phyloP scores from a whole-genome alignment of 2,329 filamentous ascomycete species.

The Juglanconis juglandina region DNA sequence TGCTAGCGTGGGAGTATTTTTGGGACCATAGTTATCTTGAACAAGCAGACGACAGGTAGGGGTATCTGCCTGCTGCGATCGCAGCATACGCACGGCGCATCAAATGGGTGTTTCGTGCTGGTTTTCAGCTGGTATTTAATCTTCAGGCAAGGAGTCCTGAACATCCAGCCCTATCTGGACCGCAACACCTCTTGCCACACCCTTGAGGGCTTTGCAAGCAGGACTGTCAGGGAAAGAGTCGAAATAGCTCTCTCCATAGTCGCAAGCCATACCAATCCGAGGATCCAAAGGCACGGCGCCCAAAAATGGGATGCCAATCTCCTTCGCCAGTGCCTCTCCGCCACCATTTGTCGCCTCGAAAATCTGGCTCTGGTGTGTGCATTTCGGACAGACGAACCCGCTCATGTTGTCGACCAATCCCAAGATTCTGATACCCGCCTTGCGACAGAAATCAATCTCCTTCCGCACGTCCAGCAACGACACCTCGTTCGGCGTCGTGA shows the following conservation, averaged over 20 bases:
- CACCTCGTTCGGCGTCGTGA: slow-evolving; percentile 95
- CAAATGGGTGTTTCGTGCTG: slow-evolving; percentile 11
- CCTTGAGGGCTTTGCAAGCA: slow-evolving; percentile 76
- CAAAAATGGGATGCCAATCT: slow-evolving; percentile 84
- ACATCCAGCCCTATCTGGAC: slow-evolving; percentile 61
- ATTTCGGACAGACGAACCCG: slow-evolving; percentile 92
- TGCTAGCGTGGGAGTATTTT: background rate
- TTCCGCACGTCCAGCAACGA: slow-evolving; percentile 88
- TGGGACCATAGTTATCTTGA: background rate
- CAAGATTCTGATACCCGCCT: slow-evolving; percentile 83
- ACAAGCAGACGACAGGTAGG: background rate
- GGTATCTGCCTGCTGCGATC: background rate
- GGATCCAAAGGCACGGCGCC: slow-evolving; percentile 90
- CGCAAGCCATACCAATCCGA: slow-evolving; percentile 91
- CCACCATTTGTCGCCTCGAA: slow-evolving; percentile 91
- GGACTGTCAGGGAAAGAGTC: slow-evolving; percentile 92
- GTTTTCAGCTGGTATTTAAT: slow-evolving; percentile 21
- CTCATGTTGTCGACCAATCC: slow-evolving; percentile 98
- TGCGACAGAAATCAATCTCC: slow-evolving; percentile 95
- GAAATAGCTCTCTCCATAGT: slow-evolving; percentile 96
- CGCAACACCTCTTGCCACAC: slow-evolving; percentile 72
- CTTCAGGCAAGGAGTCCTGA: slow-evolving; percentile 48
- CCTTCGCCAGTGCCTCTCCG: slow-evolving; percentile 72
- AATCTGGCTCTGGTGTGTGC: slow-evolving; percentile 76
- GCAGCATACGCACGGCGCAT: slow-evolving; percentile 7